These are phyloP conservation scores for Harrya chromipes DNA, from an alignment of 768 basidiomycete genomes.

Conservation along the genomic window DNA sequence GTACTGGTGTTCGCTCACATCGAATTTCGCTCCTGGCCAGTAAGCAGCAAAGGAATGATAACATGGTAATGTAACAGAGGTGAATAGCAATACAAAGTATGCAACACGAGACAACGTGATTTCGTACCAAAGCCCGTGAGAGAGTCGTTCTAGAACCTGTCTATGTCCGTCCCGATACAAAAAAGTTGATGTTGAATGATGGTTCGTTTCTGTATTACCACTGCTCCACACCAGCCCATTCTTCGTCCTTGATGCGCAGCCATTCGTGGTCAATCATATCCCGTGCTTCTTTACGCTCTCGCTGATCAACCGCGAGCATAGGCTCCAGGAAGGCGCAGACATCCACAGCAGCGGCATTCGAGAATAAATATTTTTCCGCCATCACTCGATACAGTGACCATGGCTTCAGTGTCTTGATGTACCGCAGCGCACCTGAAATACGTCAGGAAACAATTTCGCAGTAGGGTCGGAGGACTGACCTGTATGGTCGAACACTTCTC, in stretches of 20 bases:
- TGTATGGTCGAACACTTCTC: constrained; percentile 77
- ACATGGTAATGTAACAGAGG: neutral
- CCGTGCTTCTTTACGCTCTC: constrained; percentile 63
- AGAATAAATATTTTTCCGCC: constrained; percentile 83
- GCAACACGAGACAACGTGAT: constrained; percentile 2
- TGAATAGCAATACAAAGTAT: neutral
- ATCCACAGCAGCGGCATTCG: constrained; percentile 50
- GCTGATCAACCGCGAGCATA: constrained; percentile 72
- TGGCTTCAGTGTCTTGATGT: constrained; percentile 70
- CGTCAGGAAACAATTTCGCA: constrained; percentile 3
- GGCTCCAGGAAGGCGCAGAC: constrained; percentile 70
- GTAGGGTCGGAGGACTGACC: constrained; percentile 39
- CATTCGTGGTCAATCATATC: constrained; percentile 77
- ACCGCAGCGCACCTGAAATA: constrained; percentile 58
- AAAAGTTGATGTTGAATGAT: neutral
- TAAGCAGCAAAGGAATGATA: constrained; percentile 6
- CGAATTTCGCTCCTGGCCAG: too few relatives aligned
- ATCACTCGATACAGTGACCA: constrained; percentile 85
- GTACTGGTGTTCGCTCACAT: too few relatives aligned
- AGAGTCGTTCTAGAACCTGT: constrained; percentile 6
- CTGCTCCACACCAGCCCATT: constrained; percentile 24
- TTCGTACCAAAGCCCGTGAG: constrained; percentile 3
- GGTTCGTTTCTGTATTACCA: constrained; percentile 24
- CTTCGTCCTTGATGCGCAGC: constrained; percentile 46
- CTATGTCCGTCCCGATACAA: constrained; percentile 7